Base-by-base conservation (phyloP, 1,284 basidiomycete species). In the Earliella scabrosa region DNA sequence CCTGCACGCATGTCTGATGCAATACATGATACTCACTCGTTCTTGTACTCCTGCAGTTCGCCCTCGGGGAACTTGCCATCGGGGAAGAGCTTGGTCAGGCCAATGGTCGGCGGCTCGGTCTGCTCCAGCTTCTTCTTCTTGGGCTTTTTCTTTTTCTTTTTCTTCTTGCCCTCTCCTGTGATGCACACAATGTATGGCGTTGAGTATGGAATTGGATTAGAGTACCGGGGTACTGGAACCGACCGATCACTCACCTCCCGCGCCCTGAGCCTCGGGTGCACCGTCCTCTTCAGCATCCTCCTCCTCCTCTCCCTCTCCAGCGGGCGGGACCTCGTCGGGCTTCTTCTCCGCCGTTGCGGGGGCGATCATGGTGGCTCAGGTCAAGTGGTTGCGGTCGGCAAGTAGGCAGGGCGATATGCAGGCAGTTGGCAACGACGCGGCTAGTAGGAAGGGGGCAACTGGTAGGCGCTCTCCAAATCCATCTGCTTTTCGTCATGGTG, bases 101-200 rank as follows among this genome's bases (percentile, higher is more conserved):
- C 94, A 20, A 97, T 80, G 18, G 93, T 85, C n/a, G 97, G 97
- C 20, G 97, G 97, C 50, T 96, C 93, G n/a, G 86, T 87, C 77
- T 98, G 97, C 60, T 85, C 81, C 16, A 68, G 60, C 69, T 85
- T 87, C 75, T 93, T 93, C 82, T 93, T 94, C 75, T 93, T 94
- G 35, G 87, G 71, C 75, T 95, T 97, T 75, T 93, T 95, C 80
- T 97, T 97, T 73, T 97, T 98, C 81, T 93, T 93, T 74, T 92
- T 93, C 75, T 92, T 71, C 65, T 74, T 74, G 16, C 56, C 65
- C 48, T 73, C 73, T 10, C 73, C 73, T 70, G 41, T 11, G 8
- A 1, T 46, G 7, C 16, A 27, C 14, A 45, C 18, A 14, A 46
- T 7, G n/a, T 16, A 34, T 34, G n/a, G n/a, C n/a, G n/a, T n/a